Evolutionary conservation across 2,329 filamentous ascomycete genomes (phyloP).

Genomic region (Ceratocystiopsis brevicomis): DNA sequence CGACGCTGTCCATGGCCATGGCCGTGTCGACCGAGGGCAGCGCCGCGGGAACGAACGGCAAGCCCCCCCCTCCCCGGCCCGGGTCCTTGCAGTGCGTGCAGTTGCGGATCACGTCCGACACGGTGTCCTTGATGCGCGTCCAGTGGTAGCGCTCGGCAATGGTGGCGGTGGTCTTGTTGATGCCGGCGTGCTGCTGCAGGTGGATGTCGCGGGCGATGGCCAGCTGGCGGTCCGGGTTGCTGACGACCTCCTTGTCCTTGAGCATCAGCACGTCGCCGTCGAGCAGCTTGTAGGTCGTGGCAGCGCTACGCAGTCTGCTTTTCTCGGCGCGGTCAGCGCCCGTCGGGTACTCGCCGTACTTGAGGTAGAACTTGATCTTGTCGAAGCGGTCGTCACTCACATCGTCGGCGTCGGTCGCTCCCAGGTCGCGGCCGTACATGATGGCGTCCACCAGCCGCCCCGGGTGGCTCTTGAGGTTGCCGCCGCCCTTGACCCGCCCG

Average conservation of each 20-base stretch:
- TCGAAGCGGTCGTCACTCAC: slow-evolving; percentile 94
- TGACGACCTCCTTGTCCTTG: slow-evolving; percentile 93
- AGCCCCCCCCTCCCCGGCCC: slow-evolving; percentile 14
- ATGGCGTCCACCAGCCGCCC: slow-evolving; percentile 55
- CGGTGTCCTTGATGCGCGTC: slow-evolving; percentile 95
- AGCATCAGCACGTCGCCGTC: slow-evolving; percentile 74
- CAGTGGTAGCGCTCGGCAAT: slow-evolving; percentile 93
- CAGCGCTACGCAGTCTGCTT: slow-evolving; percentile 78
- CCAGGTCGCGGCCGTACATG: slow-evolving; percentile 53
- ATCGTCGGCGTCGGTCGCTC: slow-evolving; percentile 44
- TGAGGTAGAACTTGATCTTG: slow-evolving; percentile 95
- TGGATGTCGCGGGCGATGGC: slow-evolving; percentile 71
- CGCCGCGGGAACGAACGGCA: too few relatives aligned
- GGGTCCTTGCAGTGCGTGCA: slow-evolving; percentile 78
- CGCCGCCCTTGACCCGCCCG: slow-evolving; percentile 57
- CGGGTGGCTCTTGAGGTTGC: slow-evolving; percentile 49
- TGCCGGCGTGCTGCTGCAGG: slow-evolving; percentile 61
- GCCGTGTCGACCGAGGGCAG: slow-evolving; percentile 13
- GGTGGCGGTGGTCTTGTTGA: slow-evolving; percentile 92
- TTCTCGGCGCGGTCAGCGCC: slow-evolving; percentile 92
- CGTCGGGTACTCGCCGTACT: slow-evolving; percentile 80
- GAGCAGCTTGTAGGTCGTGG: slow-evolving; percentile 81
- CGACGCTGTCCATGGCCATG: too few relatives aligned
- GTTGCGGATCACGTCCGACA: slow-evolving; percentile 82
- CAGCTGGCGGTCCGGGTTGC: slow-evolving; percentile 75